phyloP scores from a whole-genome alignment of 768 basidiomycete species.

The Tephrocybe rancida region DNA sequence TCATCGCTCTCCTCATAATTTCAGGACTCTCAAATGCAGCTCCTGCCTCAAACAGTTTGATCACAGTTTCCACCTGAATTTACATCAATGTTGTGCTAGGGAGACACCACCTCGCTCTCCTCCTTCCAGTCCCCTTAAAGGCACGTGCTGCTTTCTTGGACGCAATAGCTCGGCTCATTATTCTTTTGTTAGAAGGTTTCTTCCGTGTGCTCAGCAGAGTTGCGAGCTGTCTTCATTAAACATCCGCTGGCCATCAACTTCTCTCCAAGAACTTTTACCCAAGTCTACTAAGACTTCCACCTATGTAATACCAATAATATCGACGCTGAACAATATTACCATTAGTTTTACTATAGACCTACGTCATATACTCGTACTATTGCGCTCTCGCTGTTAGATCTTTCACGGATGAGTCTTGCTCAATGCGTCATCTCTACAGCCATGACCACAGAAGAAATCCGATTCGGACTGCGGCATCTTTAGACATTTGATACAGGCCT shows the following conservation, averaged over 20 bases:
- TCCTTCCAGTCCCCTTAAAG: conserved; percentile 18
- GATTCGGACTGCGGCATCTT: conserved; percentile 56
- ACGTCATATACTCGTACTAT: background rate
- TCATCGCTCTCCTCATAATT: background rate
- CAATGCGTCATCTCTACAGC: conserved; percentile 62
- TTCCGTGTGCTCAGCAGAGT: conserved; percentile 14
- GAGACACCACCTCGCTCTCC: conserved; percentile 7
- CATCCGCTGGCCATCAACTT: no score
- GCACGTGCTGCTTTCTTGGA: background rate
- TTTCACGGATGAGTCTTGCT: background rate
- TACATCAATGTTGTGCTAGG: conserved; percentile 22
- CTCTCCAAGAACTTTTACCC: no score
- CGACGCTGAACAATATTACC: no score
- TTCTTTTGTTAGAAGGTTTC: conserved; percentile 8
- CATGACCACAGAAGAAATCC: conserved; percentile 65
- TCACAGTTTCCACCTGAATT: conserved; percentile 16
- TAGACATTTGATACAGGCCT: conserved; percentile 67
- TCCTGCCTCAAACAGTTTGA: conserved; percentile 25
- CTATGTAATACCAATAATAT: background rate
- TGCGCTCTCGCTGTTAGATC: background rate
- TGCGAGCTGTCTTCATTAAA: background rate
- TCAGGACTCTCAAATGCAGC: conserved; percentile 22
- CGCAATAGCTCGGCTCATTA: background rate
- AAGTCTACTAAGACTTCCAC: no score
- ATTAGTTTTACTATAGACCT: no score